Conservation (phyloP, 192 early-diverging fungal genomes). For the Coemansia umbellata region DNA sequence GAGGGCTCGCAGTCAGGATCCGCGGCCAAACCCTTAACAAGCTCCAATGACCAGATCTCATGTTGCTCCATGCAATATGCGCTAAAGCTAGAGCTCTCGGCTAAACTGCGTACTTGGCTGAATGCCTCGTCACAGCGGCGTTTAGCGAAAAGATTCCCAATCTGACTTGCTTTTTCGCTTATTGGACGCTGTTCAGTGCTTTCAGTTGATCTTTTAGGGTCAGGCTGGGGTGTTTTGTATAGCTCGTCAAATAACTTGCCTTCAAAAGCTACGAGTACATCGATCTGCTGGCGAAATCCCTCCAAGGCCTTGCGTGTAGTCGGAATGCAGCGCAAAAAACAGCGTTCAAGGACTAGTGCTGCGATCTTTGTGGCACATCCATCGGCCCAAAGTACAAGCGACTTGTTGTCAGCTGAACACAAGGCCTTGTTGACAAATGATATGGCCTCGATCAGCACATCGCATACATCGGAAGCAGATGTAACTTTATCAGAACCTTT, state of each 20-base stretch:
- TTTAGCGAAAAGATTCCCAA: constrained; percentile 19
- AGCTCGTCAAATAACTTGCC: constrained; percentile 4
- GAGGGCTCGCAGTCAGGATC: not conserved
- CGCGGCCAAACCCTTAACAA: not conserved
- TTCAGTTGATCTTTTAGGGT: too few species aligned
- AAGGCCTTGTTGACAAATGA: constrained; percentile 6
- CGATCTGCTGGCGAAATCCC: not conserved
- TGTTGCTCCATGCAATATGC: constrained; percentile 6
- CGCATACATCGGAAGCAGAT: not conserved
- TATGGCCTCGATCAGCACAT: constrained; percentile 1
- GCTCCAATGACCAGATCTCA: constrained; percentile 18
- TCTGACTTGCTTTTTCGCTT: not conserved
- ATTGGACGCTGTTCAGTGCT: constrained; percentile 7
- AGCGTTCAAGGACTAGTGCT: constrained; percentile 22
- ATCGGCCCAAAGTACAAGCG: not conserved
- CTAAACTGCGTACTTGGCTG: constrained; percentile 5
- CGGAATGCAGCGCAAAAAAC: constrained; percentile 18
- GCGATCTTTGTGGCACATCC: not conserved
- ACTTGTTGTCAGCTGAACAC: not conserved
- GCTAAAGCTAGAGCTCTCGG: constrained; percentile 16
- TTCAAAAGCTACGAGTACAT: constrained; percentile 21
- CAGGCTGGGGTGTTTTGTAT: not conserved
- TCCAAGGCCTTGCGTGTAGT: constrained; percentile 6
- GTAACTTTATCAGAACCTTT: not conserved
- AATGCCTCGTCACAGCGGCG: constrained; percentile 17